Conservation (phyloP, 495 filamentous ascomycete species). For the Chaetomium cochliodes region DNA sequence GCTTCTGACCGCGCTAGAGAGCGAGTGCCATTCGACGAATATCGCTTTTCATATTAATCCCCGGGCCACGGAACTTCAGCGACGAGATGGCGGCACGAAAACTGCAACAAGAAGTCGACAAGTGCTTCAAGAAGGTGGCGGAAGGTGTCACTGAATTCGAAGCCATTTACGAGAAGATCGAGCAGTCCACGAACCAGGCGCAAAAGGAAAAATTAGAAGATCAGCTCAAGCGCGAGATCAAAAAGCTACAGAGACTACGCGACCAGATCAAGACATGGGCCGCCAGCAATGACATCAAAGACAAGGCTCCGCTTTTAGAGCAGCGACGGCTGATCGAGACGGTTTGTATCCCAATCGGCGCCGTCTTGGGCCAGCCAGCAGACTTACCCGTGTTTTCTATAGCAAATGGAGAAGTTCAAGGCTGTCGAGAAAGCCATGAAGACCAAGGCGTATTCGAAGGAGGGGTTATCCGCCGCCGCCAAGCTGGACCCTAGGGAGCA, state of each 20-base stretch:
- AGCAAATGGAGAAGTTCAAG: constrained; percentile 99
- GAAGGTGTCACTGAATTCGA: constrained; percentile 94
- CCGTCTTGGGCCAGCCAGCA: constrained; percentile 17
- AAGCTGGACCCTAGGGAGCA: constrained; percentile 94
- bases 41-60: not conserved
- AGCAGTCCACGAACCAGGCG: constrained; percentile 80
- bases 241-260: constrained; percentile 94
- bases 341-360: constrained; percentile 50
- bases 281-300: constrained; percentile 95
- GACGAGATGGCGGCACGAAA: constrained; percentile 86
- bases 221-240: constrained; percentile 97
- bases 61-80: constrained; percentile 14
- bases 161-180: constrained; percentile 91
- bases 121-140: constrained; percentile 94
- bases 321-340: constrained; percentile 94
- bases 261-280: constrained; percentile 99
- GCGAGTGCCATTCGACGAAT: constrained; percentile 2
- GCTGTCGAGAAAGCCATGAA: constrained; percentile 99
- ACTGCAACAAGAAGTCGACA: constrained; percentile 93
- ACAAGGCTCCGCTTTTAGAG: constrained; percentile 91
- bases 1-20: constrained; percentile 12
- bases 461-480: constrained; percentile 83
- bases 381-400: constrained; percentile 30
- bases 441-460: constrained; percentile 98
- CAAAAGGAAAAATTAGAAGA: constrained; percentile 99